Conservation (phyloP, 116 monocot species). For the Cymodocea nodosa region DNA sequence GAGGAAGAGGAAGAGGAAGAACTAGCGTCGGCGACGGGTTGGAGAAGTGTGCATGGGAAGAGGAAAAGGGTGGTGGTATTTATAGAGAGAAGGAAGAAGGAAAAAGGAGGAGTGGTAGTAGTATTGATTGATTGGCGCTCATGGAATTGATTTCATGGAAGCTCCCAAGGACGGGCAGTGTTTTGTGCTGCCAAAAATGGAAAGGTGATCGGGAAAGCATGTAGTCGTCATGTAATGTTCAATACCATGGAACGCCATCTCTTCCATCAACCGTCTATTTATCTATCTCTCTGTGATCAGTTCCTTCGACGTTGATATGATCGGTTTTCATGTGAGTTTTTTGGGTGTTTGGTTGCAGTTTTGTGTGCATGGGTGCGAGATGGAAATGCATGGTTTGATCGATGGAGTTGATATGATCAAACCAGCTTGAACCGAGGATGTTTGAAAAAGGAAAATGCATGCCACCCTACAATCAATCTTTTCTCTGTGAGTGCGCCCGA, state of each 20-base stretch:
- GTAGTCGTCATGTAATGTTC: background rate
- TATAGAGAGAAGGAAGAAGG: conserved; percentile 6
- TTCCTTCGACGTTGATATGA: no score
- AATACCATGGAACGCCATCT: background rate
- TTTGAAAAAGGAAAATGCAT: no score
- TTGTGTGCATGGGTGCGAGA: no score
- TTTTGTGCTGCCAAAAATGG: background rate
- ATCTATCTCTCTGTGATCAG: no score
- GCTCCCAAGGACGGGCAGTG: background rate
- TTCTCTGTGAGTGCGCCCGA: no score
- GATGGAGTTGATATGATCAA: no score
- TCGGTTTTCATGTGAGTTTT: no score
- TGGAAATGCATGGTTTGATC: no score
- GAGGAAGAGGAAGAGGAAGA: background rate
- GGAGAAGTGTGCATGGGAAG: background rate
- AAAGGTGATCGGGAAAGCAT: background rate
- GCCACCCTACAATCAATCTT: no score
- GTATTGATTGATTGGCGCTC: background rate
- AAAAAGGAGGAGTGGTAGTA: background rate
- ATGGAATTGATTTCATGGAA: background rate
- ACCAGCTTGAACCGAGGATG: no score
- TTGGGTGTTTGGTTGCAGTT: no score
- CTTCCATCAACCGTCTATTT: background rate
- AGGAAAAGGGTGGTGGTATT: background rate
- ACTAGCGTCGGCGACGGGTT: background rate